Evolutionary conservation across 768 basidiomycete species (phyloP), one percentile per base, ranked within the genome.

Genomic region (Tulasnella sp.): DNA sequence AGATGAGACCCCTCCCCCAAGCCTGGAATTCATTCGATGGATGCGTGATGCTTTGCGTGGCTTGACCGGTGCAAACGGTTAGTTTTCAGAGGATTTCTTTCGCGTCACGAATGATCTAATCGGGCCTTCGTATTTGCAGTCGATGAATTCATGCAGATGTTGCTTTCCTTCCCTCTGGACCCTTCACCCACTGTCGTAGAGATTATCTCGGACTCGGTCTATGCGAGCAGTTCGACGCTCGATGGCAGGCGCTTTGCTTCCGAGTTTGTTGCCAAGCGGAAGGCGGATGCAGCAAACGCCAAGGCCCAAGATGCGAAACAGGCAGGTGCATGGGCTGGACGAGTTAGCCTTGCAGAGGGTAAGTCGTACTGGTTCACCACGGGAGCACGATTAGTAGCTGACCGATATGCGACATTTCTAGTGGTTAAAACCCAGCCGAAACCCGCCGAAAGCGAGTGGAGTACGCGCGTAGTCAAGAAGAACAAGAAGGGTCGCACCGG

Each of bases 61-160:
- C n/a, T 82, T 89, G 20, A 93, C 85, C 89, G 86, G 85, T 28
- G 93, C 94, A 75, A 94, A 94, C 83, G 89, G 94, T 95, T 84
- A 79, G 89, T 81, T 50, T 41, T 37, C 69, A 31, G 22, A 46
- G 4, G 76, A 42, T 31, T 8, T 60, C n/a, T 20, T 31, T 37
- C 81, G 31, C 31, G 24, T 46, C 37, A 12, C 9, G 72, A n/a
- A 0, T 8, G 8, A 9, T 34, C 31, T 42, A 20, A 75, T 6
- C 6, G 8, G 41, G 44, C 48, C 34, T 34, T 46, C 41, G 11
- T 58, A 46, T 54, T 76, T 37, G 5, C 83, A 98, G 97, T 97
- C 77, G 98, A 99, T 85, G 98, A 99, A 83, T 96, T 99, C 85
- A 92, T 96, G 84, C 93, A 94, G 72, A 97, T 99, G 96, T 88